Evolutionary conservation across 2,329 filamentous ascomycete species (phyloP), one percentile per base, ranked within the genome.

Genomic region (Acarospora socialis): DNA sequence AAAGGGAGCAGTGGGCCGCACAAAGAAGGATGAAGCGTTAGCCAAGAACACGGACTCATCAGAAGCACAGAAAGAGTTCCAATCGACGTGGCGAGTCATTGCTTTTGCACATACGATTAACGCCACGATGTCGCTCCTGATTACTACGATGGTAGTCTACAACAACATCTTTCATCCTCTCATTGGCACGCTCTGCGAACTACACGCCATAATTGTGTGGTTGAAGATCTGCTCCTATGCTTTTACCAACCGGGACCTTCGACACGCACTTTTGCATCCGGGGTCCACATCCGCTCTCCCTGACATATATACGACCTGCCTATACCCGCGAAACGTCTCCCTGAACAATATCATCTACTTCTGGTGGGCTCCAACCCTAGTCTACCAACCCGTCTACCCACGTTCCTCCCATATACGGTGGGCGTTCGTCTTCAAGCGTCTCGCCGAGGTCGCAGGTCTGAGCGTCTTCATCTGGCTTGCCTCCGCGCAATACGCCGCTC

Each of bases 351-450:
- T 98, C 16, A 73, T 72, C 36, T 98, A 95, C 59, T 98, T 98
- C 55, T 95, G 90, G 87, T 87, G 86, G 76, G 90, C 87, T 0
- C 90, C 90, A 0, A 98, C 90, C 0, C 67, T 98, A 32, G 79
- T 95, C 26, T 98, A 98, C 54, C 90, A 98, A 60, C 90, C 90
- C 1, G 83, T 90, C 9, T 98, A 98, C 53, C 90, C 90, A 13
- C 79, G 86, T 25, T 84, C 81, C 4, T 63, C 73, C 6, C 70
- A 68, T 35, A 81, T 94, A 44, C 71, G 90, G 40, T 94, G 86
- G 84, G 53, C 70, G 3, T 98, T 93, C 51, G 82, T 95, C 22
- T 60, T 70, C 36, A 94, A 93, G 59, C 73, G 90, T 10, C 52
- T 87, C 26, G 70, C 68, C 28, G 90, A 98, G 56, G 70, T 82